These are phyloP conservation scores for Paraphoma sp. DNA, from an alignment of 2,329 filamentous ascomycete species.

Conservation along the genomic window DNA sequence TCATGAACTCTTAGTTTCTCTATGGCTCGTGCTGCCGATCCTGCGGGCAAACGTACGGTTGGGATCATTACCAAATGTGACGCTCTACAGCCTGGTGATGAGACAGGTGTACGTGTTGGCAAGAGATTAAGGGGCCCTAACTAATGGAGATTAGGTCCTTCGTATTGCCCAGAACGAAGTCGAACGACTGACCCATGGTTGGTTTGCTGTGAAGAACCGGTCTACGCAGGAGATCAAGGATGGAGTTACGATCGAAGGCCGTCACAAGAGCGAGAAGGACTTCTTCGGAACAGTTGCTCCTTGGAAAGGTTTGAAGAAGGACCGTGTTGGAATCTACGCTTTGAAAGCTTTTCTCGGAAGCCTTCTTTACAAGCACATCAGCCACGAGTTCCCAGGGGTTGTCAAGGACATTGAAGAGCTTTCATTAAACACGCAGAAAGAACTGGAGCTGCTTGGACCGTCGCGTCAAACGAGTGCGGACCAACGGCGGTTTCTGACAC, in stretches of 20 bases:
- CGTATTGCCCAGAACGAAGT: constrained; percentile 15
- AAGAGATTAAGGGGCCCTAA: too few species aligned
- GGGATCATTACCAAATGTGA: too few species aligned
- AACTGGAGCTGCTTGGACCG: too few species aligned
- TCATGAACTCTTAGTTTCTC: too few species aligned
- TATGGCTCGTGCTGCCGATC: too few species aligned
- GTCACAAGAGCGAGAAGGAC: constrained; percentile 8
- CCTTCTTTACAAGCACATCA: constrained; percentile 10
- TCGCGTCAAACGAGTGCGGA: too few species aligned
- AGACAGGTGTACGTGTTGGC: too few species aligned
- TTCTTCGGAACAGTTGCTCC: constrained; percentile 9
- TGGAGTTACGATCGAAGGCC: constrained; percentile 9
- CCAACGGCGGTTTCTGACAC: too few species aligned
- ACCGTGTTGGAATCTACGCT: background rate
- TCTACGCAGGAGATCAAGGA: constrained; percentile 11
- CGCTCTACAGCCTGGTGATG: too few species aligned
- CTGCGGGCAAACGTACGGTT: too few species aligned
- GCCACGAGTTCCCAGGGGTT: constrained; percentile 9
- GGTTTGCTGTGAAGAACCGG: constrained; percentile 15
- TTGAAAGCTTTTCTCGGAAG: constrained; percentile 11
- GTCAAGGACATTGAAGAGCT: constrained; percentile 7
- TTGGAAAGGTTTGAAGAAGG: constrained; percentile 8
- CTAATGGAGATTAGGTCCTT: too few species aligned
- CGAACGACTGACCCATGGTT: constrained; percentile 11
- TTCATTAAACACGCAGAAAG: too few species aligned